phyloP scores from a whole-genome alignment of 805 yeast genomes.

The Pichia deserticola region DNA sequence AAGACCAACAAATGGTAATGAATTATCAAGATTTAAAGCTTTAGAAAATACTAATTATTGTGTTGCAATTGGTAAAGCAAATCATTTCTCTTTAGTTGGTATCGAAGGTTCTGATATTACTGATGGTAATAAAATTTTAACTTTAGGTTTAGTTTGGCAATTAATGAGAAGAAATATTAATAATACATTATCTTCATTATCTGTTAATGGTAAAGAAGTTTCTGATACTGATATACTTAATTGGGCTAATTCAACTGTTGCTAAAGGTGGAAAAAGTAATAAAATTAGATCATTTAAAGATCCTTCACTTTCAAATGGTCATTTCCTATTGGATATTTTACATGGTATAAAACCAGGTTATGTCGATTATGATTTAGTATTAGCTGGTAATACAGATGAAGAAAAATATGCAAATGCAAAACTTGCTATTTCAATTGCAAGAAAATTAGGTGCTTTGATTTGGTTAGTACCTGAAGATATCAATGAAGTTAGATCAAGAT shows the following conservation, averaged over 20 bases:
- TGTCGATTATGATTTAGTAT: constrained; percentile 90
- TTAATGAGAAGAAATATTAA: constrained; percentile 94
- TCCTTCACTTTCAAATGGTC: constrained; percentile 64
- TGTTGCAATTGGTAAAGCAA: constrained; percentile 92
- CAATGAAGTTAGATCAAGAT: constrained; percentile 88
- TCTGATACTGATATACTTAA: constrained; percentile 79
- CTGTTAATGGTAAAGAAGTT: constrained; percentile 66
- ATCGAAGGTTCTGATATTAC: constrained; percentile 96
- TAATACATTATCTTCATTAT: constrained; percentile 66
- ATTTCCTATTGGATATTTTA: constrained; percentile 80
- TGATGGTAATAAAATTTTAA: constrained; percentile 84
- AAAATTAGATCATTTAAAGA: constrained; percentile 83
- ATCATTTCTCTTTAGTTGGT: constrained; percentile 90
- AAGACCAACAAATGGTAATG: constrained; percentile 67
- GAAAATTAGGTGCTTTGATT: constrained; percentile 94
- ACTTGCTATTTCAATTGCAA: constrained; percentile 95
- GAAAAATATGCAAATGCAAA: constrained; percentile 91
- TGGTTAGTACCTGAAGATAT: constrained; percentile 99
- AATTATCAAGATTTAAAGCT: constrained; percentile 85
- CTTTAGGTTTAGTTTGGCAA: constrained; percentile 96
- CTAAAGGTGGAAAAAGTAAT: constrained; percentile 73
- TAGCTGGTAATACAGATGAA: constrained; percentile 70
- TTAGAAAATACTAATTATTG: constrained; percentile 97
- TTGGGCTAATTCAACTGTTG: constrained; percentile 88
- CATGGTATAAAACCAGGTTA: constrained; percentile 96